Base-by-base conservation (phyloP, 139 green algal genomes). In the Zygnema circumcarinatum region DNA sequence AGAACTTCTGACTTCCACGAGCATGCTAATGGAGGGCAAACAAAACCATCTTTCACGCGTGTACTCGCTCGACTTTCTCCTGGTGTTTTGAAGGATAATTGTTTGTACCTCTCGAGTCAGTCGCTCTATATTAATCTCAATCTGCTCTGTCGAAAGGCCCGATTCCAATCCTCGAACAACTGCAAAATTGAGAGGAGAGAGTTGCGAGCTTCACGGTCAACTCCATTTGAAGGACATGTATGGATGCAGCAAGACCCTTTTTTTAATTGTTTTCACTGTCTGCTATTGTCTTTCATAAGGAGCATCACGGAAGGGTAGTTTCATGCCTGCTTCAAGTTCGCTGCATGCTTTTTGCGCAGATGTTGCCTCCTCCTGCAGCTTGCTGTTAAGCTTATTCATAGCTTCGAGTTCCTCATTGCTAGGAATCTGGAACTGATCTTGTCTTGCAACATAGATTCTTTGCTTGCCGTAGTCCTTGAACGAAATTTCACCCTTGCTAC, bases 391-490 rank as follows among this genome's bases (percentile, higher is more conserved):
- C 35, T 32, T 72, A 38, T 89, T 88, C 29, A 90, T 33, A 0
- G 7, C 67, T 22, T 90, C 85, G 21, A 91, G 41, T 52, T 36
- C 86, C 1, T 41, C 86, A 7, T 33, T 33, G 7, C 33, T 35
- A 20, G 87, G 88, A 38, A 91, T 91, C 11, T 88, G 54, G 22
- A 91, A 75, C 74, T 53, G 38, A 54, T 92, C 87, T 33, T 91
- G 87, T 1, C 76, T 39, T 22, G 87, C 87, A 38, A 91, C 53
- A 56, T 93, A 91, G 36, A 91, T 92, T 20, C 74, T 22, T 73
- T 91, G 87, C 31, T 91, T 91, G 21, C 87, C 87, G 39, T 90
- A 92, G 33, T 91, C 86, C 80, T 92, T 91, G 3, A 88, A 35
- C 25, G 78, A 1, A 20, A 92, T 89, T 32, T 85, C 38, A 1